Base-by-base conservation (phyloP, 345 rosid genomes). In the Iberis pinnata region DNA sequence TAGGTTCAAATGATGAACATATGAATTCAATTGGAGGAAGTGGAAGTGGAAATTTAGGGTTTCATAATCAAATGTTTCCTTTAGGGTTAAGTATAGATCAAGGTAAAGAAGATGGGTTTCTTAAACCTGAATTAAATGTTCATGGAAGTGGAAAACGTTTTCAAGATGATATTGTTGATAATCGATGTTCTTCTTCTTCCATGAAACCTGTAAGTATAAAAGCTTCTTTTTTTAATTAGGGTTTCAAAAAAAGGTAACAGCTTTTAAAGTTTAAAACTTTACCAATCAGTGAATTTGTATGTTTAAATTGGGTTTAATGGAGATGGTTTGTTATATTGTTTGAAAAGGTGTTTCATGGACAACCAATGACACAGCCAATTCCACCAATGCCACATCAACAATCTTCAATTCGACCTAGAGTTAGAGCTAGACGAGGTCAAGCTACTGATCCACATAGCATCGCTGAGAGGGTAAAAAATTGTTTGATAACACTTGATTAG, bases 391-490 rank as follows among this genome's bases (percentile, higher is more conserved):
- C 95, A 39, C 97, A 93, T 72, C 87, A 90, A 57, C 97, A 97
- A 16, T 53, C 72, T 1, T 53, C 86, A 46, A 79, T 93, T 79
- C 99, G 97, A 3, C 97, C 99, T 12, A 78, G 96, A 73, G 92
- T 86, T 33, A 80, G 99, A 57, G 99, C 99, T 74, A 79, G 99
- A 68, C 77, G 99, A 73, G 99, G 99, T 43, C 99, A 93, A 55
- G 99, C 99, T 58, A 93, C 99, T 35, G 99, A 93, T 82, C 99
- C 99, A 29, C 99, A 93, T 60, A 93, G 99, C 75, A 93, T 93
- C 41, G 99, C 99, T 61, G 99, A 93, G 65, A 66, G 99, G 75
- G 99, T 93, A 81, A 67, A 70, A n/a, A n/a, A n/a, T n/a, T n/a
- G 8, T 53, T 45, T 22, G 16, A 20, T 58, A 1, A 4, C 29